phyloP scores from a whole-genome alignment of 2,329 filamentous ascomycete species.

The Stemphylium lycopersici region DNA sequence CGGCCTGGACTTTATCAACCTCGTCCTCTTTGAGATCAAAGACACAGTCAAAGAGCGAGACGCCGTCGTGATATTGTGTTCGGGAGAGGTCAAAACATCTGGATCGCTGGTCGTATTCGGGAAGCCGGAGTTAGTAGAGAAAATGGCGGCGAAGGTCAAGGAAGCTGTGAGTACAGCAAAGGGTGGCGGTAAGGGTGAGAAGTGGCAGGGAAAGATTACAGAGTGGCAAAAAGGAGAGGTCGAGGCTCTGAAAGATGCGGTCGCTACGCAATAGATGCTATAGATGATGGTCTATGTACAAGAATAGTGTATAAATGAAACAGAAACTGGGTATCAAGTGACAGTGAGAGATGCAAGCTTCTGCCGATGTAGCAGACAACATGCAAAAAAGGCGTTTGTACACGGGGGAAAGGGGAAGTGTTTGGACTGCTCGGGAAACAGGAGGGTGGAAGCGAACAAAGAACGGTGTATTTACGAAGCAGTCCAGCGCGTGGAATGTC shows the following conservation, averaged over 20 bases:
- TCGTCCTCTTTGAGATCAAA: conserved; percentile 35
- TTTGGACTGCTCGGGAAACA: background rate
- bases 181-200: conserved; percentile 42
- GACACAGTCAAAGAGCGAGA: conserved; percentile 31
- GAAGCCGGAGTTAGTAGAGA: conserved; percentile 32
- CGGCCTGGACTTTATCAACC: conserved; percentile 40
- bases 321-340: background rate
- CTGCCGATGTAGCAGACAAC: background rate
- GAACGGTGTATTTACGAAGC: background rate
- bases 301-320: background rate
- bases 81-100: conserved; percentile 34
- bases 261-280: conserved; percentile 18
- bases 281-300: background rate
- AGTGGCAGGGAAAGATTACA: conserved; percentile 43
- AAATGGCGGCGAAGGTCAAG: conserved; percentile 32
- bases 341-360: background rate
- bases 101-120: conserved; percentile 40
- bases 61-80: conserved; percentile 32
- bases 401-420: background rate
- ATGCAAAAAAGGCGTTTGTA: background rate
- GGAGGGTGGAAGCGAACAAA: background rate
- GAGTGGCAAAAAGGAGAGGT: conserved; percentile 44
- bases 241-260: conserved; percentile 30
- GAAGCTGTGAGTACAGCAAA: conserved; percentile 34
- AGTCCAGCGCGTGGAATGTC: background rate